Evolutionary conservation across 176 grass and related monocot genomes (phyloP).

Genomic region (Cymbopogon citratus): DNA sequence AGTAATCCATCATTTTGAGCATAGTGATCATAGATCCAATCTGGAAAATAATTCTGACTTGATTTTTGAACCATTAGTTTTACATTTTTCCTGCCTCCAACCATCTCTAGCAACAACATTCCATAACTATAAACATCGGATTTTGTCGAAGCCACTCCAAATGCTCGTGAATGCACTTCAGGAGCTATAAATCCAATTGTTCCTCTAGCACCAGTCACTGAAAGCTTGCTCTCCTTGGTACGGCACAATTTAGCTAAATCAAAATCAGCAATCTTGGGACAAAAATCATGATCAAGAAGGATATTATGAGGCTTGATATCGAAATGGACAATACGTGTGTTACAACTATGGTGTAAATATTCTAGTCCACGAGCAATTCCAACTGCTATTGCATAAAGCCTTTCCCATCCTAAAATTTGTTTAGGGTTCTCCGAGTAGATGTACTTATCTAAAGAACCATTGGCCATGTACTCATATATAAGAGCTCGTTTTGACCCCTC

Average conservation of each 20-base stretch:
- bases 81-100: conserved; percentile 38
- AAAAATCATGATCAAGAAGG: conserved; percentile 50
- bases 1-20: conserved; percentile 14
- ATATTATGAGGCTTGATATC: conserved; percentile 68
- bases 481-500: conserved; percentile 47
- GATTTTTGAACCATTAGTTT: not conserved
- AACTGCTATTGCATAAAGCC: conserved; percentile 38
- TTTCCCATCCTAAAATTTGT: conserved; percentile 46
- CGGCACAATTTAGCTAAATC: conserved; percentile 49
- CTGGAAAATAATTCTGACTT: conserved; percentile 43
- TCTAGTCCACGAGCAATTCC: conserved; percentile 54
- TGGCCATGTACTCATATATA: conserved; percentile 54
- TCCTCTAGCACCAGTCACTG: conserved; percentile 49
- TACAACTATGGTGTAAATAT: conserved; percentile 46
- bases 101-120: conserved; percentile 58
- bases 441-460: conserved; percentile 57
- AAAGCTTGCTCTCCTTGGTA: conserved; percentile 38
- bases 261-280: conserved; percentile 64
- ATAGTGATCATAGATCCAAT: conserved; percentile 56
- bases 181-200: conserved; percentile 70
- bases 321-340: conserved; percentile 53
- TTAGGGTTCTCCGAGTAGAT: conserved; percentile 51
- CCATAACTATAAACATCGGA: conserved; percentile 68
- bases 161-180: conserved; percentile 30
- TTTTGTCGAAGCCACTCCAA: conserved; percentile 51